These are phyloP conservation scores for Phycomyces nitens DNA, from an alignment of 192 early-diverging fungal genomes.

Conservation along the genomic window DNA sequence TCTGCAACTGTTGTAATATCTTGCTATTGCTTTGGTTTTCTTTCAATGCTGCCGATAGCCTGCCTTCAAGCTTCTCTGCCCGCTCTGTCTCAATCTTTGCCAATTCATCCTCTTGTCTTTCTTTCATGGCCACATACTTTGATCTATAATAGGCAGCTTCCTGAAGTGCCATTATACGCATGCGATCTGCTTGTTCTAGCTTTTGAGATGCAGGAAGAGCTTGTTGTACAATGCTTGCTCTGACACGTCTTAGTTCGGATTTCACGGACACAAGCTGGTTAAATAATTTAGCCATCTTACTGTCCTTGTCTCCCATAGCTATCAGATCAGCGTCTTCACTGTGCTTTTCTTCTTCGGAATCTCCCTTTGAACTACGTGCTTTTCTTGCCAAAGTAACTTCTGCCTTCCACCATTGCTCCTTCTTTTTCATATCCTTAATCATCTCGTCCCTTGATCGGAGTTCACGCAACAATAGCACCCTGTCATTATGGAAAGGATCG, in stretches of 20 bases:
- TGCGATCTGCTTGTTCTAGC: conserved; percentile 47
- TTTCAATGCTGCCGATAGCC: conserved; percentile 39
- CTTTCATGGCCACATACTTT: conserved; percentile 48
- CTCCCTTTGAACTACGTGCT: conserved; percentile 8
- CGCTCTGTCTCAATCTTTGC: conserved; percentile 41
- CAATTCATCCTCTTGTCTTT: conserved; percentile 34
- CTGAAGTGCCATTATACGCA: conserved; percentile 53
- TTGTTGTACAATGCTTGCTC: conserved; percentile 47
- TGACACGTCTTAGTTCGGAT: conserved; percentile 47
- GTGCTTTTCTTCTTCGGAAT: conserved; percentile 38
- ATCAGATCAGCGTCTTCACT: not conserved
- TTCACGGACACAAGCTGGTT: conserved; percentile 52
- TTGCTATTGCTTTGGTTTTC: conserved; percentile 41
- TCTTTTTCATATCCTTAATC: conserved; percentile 37
- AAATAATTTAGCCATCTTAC: conserved; percentile 36
- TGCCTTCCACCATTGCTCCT: conserved; percentile 44
- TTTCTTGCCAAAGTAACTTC: conserved; percentile 40
- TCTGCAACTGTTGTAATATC: conserved; percentile 45
- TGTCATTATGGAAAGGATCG: not conserved
- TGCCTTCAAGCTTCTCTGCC: conserved; percentile 43
- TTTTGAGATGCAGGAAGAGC: conserved; percentile 52
- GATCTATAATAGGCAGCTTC: conserved; percentile 58
- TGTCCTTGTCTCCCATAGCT: not conserved
- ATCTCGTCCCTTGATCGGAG: conserved; percentile 34
- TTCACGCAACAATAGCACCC: conserved; percentile 26